Percentiles rank a stretch among this genome's conserved stretches.
phyloP scores from a whole-genome alignment of 192 early-diverging fungal species.

The Dissophora globulifera region DNA sequence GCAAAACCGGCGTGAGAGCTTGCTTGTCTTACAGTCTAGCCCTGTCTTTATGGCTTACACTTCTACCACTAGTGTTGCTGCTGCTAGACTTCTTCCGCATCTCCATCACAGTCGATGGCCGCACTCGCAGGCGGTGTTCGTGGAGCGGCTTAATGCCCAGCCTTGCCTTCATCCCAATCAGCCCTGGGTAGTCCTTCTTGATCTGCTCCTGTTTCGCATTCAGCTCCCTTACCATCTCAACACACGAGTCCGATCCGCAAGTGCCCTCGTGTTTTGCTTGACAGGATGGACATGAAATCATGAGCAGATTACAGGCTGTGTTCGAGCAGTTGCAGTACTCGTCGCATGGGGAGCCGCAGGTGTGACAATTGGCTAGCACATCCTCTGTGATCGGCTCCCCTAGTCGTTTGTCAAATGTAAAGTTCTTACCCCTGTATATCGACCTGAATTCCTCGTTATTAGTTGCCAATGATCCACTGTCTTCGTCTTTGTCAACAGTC shows the following conservation, averaged over 20 bases:
- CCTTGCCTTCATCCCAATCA: conserved; percentile 42
- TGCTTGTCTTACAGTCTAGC: no score
- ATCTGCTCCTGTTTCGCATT: conserved; percentile 40
- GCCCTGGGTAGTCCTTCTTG: conserved; percentile 22
- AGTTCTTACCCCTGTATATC: conserved; percentile 79
- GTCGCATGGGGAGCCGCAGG: conserved; percentile 73
- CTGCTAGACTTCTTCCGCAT: conserved; percentile 23
- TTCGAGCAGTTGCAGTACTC: conserved; percentile 78
- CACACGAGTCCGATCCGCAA: conserved; percentile 60
- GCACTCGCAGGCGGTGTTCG: conserved; percentile 41
- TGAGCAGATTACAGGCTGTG: conserved; percentile 75
- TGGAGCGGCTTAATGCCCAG: conserved; percentile 32
- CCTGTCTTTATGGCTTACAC: no score
- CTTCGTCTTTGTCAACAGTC: background rate
- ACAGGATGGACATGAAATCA: conserved; percentile 75
- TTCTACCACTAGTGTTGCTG: no score
- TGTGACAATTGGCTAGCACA: conserved; percentile 72
- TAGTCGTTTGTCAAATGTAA: conserved; percentile 83
- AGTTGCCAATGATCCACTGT: background rate
- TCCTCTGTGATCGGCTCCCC: conserved; percentile 78
- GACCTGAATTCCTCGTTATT: conserved; percentile 48
- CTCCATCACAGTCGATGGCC: conserved; percentile 29
- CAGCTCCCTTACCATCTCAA: conserved; percentile 55
- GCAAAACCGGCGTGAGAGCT: no score
- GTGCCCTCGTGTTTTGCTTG: conserved; percentile 57